Evolutionary conservation across 1,284 basidiomycete species (phyloP).

Genomic region (Ceratorhiza oryzae-sativae): DNA sequence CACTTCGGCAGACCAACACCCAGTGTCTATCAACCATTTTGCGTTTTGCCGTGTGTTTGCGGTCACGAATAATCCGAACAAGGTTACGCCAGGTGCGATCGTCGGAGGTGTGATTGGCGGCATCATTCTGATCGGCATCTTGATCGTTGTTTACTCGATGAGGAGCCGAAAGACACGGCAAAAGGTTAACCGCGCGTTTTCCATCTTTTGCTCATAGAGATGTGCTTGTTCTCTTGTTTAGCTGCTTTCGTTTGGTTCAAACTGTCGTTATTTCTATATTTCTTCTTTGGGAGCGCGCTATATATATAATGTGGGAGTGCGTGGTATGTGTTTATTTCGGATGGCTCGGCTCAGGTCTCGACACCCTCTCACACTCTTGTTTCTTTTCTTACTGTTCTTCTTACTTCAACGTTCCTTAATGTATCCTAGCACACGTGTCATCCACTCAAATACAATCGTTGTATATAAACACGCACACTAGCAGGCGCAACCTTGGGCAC

Average conservation of each 20-base stretch:
- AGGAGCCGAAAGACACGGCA: constrained; percentile 12
- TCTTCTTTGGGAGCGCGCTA: neutral
- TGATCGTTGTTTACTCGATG: constrained; percentile 17
- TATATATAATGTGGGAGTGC: neutral
- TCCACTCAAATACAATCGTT: neutral
- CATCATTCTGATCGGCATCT: neutral
- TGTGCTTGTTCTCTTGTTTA: neutral
- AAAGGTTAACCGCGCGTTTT: constrained; percentile 21
- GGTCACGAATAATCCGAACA: neutral
- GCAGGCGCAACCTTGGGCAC: too few relatives aligned
- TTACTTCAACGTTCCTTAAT: neutral
- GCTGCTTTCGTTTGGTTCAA: neutral
- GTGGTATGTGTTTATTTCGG: neutral
- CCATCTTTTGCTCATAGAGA: constrained; percentile 13
- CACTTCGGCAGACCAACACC: neutral
- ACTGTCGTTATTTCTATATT: neutral
- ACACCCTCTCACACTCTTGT: neutral
- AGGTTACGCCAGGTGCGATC: neutral
- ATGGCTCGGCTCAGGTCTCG: neutral
- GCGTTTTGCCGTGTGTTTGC: constrained; percentile 11
- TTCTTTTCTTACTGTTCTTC: neutral
- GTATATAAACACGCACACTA: neutral
- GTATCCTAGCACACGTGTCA: neutral
- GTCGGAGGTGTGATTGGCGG: constrained; percentile 19
- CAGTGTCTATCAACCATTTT: constrained; percentile 8